phyloP scores from a whole-genome alignment of 1,284 basidiomycete genomes.

The Athelia sp. region DNA sequence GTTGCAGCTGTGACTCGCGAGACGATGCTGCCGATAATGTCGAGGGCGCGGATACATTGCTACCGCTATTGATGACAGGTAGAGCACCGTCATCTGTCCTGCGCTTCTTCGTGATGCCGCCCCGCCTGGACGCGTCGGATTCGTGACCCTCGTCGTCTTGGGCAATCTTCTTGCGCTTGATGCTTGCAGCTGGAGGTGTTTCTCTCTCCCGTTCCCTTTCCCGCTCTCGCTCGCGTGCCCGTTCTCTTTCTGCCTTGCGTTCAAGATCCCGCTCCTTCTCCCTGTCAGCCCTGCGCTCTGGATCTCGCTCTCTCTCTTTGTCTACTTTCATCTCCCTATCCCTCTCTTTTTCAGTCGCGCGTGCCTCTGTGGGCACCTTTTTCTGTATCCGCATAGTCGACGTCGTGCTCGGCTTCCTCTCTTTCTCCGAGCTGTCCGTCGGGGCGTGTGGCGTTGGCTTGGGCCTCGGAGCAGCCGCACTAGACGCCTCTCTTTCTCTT shows the following conservation, averaged over 20 bases:
- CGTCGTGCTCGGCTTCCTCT: conserved; percentile 8
- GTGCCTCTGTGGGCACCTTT: conserved; percentile 12
- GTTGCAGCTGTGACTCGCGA: conserved; percentile 1
- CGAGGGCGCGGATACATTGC: conserved; percentile 9
- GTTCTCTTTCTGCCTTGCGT: conserved; percentile 4
- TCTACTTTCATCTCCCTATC: conserved; percentile 9
- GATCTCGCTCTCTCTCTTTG: conserved; percentile 12
- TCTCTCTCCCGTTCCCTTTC: conserved; percentile 1
- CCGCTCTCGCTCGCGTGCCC: conserved; percentile 11
- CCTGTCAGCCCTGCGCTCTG: conserved; percentile 20
- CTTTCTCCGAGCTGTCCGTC: conserved; percentile 10
- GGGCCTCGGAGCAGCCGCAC: conserved; percentile 3
- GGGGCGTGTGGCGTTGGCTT: background rate
- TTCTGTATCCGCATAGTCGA: conserved; percentile 14
- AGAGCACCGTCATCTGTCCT: conserved; percentile 27
- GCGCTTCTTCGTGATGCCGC: conserved; percentile 31
- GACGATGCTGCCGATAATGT: background rate
- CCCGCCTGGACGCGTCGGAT: background rate
- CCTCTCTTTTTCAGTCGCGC: conserved; percentile 14
- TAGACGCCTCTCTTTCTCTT: conserved; percentile 9
- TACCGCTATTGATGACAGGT: background rate
- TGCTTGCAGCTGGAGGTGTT: conserved; percentile 4
- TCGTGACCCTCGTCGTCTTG: conserved; percentile 18
- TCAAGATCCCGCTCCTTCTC: conserved; percentile 8
- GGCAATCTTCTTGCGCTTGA: conserved; percentile 31